Conservation (phyloP, 2,329 filamentous ascomycete genomes). For the Aaosphaeria pasadenensis region DNA sequence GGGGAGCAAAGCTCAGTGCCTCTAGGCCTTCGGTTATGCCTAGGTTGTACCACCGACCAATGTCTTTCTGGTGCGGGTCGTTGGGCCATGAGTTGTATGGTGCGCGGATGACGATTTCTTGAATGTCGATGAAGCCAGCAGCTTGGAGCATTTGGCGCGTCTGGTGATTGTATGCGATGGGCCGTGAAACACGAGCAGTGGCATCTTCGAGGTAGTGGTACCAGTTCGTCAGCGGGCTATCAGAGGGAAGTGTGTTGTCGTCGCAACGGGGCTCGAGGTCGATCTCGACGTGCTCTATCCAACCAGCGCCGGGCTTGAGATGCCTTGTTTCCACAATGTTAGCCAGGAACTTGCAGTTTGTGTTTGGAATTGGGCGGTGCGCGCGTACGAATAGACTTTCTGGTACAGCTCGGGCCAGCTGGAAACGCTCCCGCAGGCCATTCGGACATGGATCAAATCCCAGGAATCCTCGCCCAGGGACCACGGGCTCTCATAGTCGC, state of each 20-base stretch:
- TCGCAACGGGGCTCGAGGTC: conserved; percentile 76
- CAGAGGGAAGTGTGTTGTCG: conserved; percentile 57
- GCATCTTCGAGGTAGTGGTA: conserved; percentile 65
- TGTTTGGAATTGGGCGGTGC: not conserved
- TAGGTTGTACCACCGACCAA: conserved; percentile 82
- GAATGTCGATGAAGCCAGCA: conserved; percentile 77
- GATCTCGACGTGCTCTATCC: conserved; percentile 85
- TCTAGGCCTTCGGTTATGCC: conserved; percentile 71
- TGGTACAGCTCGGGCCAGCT: conserved; percentile 74
- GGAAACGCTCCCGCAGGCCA: conserved; percentile 73
- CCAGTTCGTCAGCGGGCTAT: conserved; percentile 66
- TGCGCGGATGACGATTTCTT: conserved; percentile 64
- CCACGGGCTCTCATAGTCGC: conserved; percentile 80
- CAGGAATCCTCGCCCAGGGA: conserved; percentile 63
- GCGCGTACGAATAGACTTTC: conserved; percentile 62
- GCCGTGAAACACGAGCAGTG: conserved; percentile 62
- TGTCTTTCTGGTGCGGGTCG: conserved; percentile 62
- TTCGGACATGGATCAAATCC: conserved; percentile 80
- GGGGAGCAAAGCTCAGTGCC: conserved; percentile 68
- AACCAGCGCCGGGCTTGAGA: conserved; percentile 70
- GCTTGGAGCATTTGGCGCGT: conserved; percentile 61
- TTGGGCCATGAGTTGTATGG: conserved; percentile 73
- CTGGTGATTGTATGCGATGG: conserved; percentile 63
- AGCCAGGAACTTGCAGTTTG: conserved; percentile 7
- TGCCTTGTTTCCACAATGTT: conserved; percentile 53